These are phyloP conservation scores for Rhodotorula mucilaginosa DNA, from an alignment of 1,284 basidiomycete genomes.

Conservation along the genomic window DNA sequence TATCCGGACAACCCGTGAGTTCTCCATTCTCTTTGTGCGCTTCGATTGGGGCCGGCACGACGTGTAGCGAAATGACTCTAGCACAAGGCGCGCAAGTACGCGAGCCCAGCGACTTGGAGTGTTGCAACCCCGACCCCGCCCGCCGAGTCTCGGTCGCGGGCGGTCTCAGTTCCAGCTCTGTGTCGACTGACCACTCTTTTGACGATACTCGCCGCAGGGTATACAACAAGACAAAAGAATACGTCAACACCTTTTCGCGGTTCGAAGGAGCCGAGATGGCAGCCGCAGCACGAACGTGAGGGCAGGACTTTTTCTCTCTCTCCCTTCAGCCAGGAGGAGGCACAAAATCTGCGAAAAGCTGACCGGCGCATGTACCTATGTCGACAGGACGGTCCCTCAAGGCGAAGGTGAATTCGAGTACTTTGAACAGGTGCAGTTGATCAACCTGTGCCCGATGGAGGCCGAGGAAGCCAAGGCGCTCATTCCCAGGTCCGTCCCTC, in stretches of 20 bases:
- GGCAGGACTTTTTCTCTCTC: constrained; percentile 26
- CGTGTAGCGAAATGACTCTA: no score
- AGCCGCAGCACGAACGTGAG: constrained; percentile 81
- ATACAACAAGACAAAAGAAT: constrained; percentile 87
- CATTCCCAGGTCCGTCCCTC: constrained; percentile 60
- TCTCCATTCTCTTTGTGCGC: no score
- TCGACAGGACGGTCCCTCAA: neutral
- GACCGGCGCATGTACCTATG: constrained; percentile 20
- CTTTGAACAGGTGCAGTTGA: constrained; percentile 89
- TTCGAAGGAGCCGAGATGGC: constrained; percentile 83
- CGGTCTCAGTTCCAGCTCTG: neutral
- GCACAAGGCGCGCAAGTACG: no score
- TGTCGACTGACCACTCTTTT: no score
- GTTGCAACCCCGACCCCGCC: neutral
- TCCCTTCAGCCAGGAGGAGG: neutral
- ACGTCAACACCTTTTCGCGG: constrained; percentile 84
- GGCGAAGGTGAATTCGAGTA: constrained; percentile 70
- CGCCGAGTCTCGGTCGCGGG: neutral
- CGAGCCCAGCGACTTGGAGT: no score
- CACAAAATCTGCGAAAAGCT: neutral
- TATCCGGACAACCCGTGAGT: constrained; percentile 15
- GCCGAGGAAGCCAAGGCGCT: constrained; percentile 88
- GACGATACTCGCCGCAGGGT: constrained; percentile 57
- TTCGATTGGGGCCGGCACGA: no score
- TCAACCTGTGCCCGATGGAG: constrained; percentile 80